Base-by-base conservation (phyloP, 148 eudicot genomes). In the Heliosperma pusillum region DNA sequence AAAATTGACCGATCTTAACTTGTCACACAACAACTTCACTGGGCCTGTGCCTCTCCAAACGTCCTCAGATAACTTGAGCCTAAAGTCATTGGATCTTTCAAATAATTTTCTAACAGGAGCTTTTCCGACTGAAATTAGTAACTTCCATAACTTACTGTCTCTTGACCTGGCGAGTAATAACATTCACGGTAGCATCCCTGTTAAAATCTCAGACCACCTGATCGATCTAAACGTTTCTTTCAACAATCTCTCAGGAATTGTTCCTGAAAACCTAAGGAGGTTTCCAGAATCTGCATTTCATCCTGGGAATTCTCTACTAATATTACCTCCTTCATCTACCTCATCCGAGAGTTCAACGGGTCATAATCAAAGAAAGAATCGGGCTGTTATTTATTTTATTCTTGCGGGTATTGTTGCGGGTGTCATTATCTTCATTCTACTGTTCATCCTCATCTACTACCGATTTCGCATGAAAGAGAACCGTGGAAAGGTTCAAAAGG, bases 241-340 rank as follows among this genome's bases (percentile, higher is more conserved):
- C 69, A 90, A 90, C 77, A 87, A 88, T 62, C 79, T 90, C 29
- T 88, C 96, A 25, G 96, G 96, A 64, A 55, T 79, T 66, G 83
- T 90, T 36, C 96, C 96, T 2, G 79, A 84, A 73, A 88, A 81
- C 59, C 81, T 88, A 25, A 62, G 63, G 61, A 85, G 77, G 66
- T 90, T 90, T 74, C 83, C 92, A 52, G 86, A 83, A 76, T 78
- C 87, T 10, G 78, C 90, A 4, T 90, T 90, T 65, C 88, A 84
- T 84, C 96, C 92, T 2, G 96, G 96, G 74, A 90, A 90, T 79
- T 20, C 76, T 70, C 79, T 85, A 42, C 82, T 88, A 21, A 68
- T 77, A 47, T 59, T 80, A 55, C 86, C 87, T 40, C 26, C 56
- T 66, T 75, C 85, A 30, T 42, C 81, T 16, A 45, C 72, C 62